phyloP scores from a whole-genome alignment of 129 eudicot species.

The Tagetes patula region DNA sequence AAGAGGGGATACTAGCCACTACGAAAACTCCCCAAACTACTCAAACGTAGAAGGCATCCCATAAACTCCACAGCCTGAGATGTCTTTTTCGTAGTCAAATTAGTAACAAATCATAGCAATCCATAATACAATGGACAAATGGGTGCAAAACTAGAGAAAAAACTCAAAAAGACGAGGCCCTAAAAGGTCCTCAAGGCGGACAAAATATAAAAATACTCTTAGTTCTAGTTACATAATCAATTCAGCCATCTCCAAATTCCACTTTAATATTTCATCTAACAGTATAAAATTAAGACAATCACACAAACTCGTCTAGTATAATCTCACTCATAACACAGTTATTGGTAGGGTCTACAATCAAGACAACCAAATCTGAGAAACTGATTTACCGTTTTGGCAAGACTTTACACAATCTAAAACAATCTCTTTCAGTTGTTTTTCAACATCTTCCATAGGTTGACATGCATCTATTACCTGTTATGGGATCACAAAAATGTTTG shows the following conservation, averaged over 20 bases:
- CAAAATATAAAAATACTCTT: too few species aligned
- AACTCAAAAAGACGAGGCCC: too few species aligned
- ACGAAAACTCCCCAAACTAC: too few species aligned
- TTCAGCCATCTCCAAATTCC: constrained; percentile 1
- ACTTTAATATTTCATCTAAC: background rate
- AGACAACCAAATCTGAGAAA: constrained; percentile 57
- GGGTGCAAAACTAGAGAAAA: too few species aligned
- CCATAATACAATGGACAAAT: too few species aligned
- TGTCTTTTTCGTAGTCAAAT: too few species aligned
- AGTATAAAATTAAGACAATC: too few species aligned
- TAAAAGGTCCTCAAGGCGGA: too few species aligned
- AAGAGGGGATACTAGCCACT: too few species aligned
- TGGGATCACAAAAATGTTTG: background rate
- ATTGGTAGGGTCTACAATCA: constrained; percentile 18
- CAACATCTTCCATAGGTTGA: constrained; percentile 67
- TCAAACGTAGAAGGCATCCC: too few species aligned
- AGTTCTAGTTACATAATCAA: constrained; percentile 1
- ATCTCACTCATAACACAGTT: background rate
- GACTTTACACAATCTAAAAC: constrained; percentile 54
- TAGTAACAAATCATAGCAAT: too few species aligned
- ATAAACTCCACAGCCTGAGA: too few species aligned
- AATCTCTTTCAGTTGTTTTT: constrained; percentile 54
- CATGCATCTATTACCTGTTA: constrained; percentile 76
- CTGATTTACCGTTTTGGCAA: constrained; percentile 67
- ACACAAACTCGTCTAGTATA: background rate